Evolutionary conservation across 2,329 filamentous ascomycete species (phyloP).

Genomic region (Clarireedia monteithiana): DNA sequence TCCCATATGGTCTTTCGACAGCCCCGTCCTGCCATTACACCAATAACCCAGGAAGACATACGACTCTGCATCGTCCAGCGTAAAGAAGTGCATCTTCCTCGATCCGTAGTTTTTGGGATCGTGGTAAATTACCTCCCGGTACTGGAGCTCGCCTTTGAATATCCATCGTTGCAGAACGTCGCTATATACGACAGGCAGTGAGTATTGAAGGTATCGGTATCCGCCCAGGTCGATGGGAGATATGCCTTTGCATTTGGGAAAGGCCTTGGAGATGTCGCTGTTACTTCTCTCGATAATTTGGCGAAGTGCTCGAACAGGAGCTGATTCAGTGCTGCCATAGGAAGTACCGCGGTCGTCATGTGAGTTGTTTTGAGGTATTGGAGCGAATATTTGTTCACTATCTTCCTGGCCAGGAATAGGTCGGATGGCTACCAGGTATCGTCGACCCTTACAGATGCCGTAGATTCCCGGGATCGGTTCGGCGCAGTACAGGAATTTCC

Average conservation of each 20-base stretch:
- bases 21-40: background rate
- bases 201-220: conserved; percentile 12
- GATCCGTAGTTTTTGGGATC: no score
- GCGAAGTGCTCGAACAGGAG: background rate
- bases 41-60: conserved; percentile 1
- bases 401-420: conserved; percentile 7
- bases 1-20: background rate
- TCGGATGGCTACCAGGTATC: conserved; percentile 1
- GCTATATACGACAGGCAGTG: conserved; percentile 11
- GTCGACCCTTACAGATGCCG: background rate
- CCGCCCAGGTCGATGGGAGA: background rate
- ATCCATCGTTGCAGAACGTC: conserved; percentile 11
- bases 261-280: no score
- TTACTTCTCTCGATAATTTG: background rate
- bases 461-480: conserved; percentile 18
- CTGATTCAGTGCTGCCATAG: background rate
- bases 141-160: conserved; percentile 13
- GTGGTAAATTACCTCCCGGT: background rate
- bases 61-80: background rate
- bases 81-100: background rate
- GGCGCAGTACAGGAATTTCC: background rate
- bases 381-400: conserved; percentile 9
- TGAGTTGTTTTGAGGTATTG: background rate
- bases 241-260: background rate
- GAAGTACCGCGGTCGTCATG: no score